phyloP scores from a whole-genome alignment of 768 basidiomycete genomes.

The Kwoniella sp. region DNA sequence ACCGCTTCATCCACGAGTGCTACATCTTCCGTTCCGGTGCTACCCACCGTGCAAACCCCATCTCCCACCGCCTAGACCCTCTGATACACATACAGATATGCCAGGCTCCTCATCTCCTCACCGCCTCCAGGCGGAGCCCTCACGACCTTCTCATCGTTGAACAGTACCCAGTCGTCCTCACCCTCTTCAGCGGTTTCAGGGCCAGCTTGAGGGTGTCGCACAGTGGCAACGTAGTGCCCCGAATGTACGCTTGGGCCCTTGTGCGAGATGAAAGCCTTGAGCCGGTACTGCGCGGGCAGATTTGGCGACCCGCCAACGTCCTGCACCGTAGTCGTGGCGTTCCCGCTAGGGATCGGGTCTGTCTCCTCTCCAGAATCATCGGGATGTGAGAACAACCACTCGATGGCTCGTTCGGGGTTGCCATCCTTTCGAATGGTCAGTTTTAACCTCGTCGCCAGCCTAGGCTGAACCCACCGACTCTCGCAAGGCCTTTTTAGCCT shows the following conservation, averaged over 20 bases:
- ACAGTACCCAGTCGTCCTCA: conserved; percentile 74
- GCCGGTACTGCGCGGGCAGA: conserved; percentile 70
- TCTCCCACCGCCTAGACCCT: conserved; percentile 49
- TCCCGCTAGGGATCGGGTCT: conserved; percentile 2
- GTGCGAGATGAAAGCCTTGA: conserved; percentile 95
- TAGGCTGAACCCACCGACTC: conserved; percentile 65
- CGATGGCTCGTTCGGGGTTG: conserved; percentile 78
- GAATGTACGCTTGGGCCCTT: conserved; percentile 94
- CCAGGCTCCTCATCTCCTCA: conserved; percentile 70
- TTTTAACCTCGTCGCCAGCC: neutral
- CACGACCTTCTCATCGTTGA: conserved; percentile 95
- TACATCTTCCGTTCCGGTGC: neutral
- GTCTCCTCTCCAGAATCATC: conserved; percentile 72
- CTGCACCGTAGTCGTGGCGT: conserved; percentile 16
- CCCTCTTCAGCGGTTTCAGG: conserved; percentile 56
- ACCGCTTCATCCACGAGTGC: neutral
- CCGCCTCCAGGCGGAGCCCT: conserved; percentile 80
- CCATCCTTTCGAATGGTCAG: conserved; percentile 56
- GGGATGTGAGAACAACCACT: conserved; percentile 93
- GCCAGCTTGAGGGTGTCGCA: conserved; percentile 77
- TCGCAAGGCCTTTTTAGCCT: conserved; percentile 78
- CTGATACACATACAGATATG: conserved; percentile 93
- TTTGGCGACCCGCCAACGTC: conserved; percentile 55
- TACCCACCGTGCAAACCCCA: no score
- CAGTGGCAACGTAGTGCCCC: conserved; percentile 48